Evolutionary conservation across 345 rosid species (phyloP).

Genomic region (Ceriops zippeliana): DNA sequence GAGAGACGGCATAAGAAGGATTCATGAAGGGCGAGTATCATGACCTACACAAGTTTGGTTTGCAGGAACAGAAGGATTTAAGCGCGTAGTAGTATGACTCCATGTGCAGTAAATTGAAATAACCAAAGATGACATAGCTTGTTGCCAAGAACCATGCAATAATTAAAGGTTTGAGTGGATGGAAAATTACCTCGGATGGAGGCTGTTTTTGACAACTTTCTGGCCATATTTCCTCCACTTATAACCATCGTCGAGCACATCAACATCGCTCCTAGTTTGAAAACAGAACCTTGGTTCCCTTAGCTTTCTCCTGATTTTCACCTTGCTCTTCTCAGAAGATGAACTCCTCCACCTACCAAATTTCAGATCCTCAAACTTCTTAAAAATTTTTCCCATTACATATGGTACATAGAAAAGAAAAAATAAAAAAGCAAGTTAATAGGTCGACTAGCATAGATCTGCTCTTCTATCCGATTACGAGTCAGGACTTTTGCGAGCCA

Average conservation of each 20-base stretch:
- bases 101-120: too few relatives aligned
- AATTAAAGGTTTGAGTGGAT: too few relatives aligned
- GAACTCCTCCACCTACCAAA: slow-evolving; percentile 76
- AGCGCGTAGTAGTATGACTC: too few relatives aligned
- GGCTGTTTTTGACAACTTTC: slow-evolving; percentile 95
- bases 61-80: too few relatives aligned
- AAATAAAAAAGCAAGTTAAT: background rate
- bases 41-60: too few relatives aligned
- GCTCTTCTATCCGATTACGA: slow-evolving; percentile 17
- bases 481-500: slow-evolving; percentile 22
- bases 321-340: slow-evolving; percentile 59
- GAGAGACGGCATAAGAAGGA: too few relatives aligned
- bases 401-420: background rate
- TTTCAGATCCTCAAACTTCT: slow-evolving; percentile 5
- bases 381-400: background rate
- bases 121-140: too few relatives aligned
- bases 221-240: slow-evolving; percentile 99
- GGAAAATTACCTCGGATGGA: slow-evolving; percentile 75
- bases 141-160: too few relatives aligned
- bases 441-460: slow-evolving; percentile 19
- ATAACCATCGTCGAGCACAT: slow-evolving; percentile 94
- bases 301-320: slow-evolving; percentile 80
- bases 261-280: slow-evolving; percentile 92
- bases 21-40: too few relatives aligned
- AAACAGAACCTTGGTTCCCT: slow-evolving; percentile 98